Percentiles rank a stretch among this genome's conserved stretches.
phyloP scores from a whole-genome alignment of 805 yeast species.

The Wickerhamomyces bovis region DNA sequence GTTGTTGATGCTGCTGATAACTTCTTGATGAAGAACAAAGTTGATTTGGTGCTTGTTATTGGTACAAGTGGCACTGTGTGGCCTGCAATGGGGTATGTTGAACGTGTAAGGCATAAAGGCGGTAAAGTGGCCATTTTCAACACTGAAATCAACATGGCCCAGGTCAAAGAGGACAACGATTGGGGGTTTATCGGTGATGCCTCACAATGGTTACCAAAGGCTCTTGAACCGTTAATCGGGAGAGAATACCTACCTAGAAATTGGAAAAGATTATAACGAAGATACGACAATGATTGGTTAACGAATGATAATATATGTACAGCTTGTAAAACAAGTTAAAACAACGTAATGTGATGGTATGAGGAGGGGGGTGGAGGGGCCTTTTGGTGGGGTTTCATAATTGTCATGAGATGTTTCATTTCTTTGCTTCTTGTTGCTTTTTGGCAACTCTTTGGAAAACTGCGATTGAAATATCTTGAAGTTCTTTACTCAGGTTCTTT shows the following conservation, averaged over 20 bases:
- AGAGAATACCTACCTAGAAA: constrained; percentile 23
- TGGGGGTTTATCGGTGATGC: constrained; percentile 86
- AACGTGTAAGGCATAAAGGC: constrained; percentile 62
- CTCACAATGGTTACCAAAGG: constrained; percentile 59
- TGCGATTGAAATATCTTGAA: constrained; percentile 70
- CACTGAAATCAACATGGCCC: constrained; percentile 46
- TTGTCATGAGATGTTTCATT: background rate
- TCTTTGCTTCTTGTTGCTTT: constrained; percentile 10
- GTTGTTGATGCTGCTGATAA: constrained; percentile 64
- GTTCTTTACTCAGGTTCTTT: constrained; percentile 68
- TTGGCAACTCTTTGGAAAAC: constrained; percentile 47
- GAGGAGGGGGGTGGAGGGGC: too few species aligned
- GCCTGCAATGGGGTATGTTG: constrained; percentile 92
- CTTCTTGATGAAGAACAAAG: constrained; percentile 45
- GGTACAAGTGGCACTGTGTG: constrained; percentile 85
- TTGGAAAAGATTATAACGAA: constrained; percentile 17
- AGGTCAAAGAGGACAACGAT: constrained; percentile 34
- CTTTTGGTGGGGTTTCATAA: background rate
- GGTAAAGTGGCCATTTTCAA: constrained; percentile 84
- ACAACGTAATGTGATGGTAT: background rate
- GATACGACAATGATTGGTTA: background rate
- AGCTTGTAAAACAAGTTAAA: background rate
- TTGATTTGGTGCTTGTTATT: constrained; percentile 73
- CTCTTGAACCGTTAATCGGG: constrained; percentile 48
- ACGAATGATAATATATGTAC: background rate